A percentile compares a stretch with the other conserved stretches of the same genome.
Conservation (phyloP, 23 red algal genomes). For the Gracilaria vermiculophylla region DNA sequence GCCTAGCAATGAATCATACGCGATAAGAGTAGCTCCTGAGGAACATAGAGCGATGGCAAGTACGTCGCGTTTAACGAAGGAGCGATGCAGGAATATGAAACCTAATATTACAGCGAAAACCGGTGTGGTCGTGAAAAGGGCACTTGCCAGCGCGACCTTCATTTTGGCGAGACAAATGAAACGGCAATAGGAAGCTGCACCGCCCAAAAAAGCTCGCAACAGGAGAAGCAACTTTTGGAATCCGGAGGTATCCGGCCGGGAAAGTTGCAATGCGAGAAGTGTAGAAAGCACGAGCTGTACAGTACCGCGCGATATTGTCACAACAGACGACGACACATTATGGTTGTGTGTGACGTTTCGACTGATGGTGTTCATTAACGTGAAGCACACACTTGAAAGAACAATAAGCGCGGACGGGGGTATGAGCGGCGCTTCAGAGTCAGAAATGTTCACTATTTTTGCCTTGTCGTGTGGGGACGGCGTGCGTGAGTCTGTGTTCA, state of each 20-base stretch:
- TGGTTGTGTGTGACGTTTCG: background rate
- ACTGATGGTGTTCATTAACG: slow-evolving; percentile 11
- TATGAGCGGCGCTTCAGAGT: background rate
- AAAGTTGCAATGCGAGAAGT: background rate
- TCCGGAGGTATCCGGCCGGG: background rate
- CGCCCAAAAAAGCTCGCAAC: background rate
- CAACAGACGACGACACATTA: background rate
- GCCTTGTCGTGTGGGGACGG: background rate
- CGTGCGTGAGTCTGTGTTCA: background rate
- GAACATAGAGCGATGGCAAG: background rate
- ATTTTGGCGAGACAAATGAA: background rate
- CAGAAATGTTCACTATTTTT: background rate
- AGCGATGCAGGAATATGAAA: background rate
- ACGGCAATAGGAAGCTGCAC: background rate
- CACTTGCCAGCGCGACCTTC: background rate
- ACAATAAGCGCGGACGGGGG: background rate
- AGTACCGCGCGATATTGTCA: background rate
- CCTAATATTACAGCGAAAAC: background rate
- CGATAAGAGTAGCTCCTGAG: background rate
- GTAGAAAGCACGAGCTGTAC: background rate
- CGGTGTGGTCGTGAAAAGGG: background rate
- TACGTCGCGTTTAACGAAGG: background rate
- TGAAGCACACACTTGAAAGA: background rate
- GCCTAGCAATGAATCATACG: background rate
- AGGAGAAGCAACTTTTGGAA: background rate